Conservation (phyloP, 2,329 filamentous ascomycete genomes). For the Aspergillus pseudonomiae region DNA sequence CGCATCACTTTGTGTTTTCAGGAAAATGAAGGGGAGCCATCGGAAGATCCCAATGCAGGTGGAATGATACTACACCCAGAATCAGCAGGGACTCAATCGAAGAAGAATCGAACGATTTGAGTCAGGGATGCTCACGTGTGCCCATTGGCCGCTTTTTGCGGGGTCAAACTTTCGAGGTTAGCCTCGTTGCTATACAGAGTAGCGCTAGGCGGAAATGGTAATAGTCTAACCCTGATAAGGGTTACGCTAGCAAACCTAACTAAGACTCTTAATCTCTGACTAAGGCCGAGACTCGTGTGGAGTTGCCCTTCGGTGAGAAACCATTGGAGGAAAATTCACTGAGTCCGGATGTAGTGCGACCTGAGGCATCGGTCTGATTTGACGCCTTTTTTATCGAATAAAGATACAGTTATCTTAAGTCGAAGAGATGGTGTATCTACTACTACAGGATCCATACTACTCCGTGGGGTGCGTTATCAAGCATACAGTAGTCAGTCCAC, state of each 20-base stretch:
- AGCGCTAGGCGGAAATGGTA: conserved; percentile 3
- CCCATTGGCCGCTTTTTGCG: conserved; percentile 21
- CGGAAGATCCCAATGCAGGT: background rate
- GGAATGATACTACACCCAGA: background rate
- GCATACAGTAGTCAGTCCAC: background rate
- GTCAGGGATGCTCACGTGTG: conserved; percentile 7
- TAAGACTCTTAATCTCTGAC: conserved; percentile 4
- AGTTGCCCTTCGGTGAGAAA: background rate
- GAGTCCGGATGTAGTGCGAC: background rate
- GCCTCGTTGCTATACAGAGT: conserved; percentile 4
- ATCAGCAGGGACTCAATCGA: background rate
- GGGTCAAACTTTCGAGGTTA: conserved; percentile 15
- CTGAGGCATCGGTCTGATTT: background rate
- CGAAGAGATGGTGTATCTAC: background rate
- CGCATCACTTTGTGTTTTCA: background rate
- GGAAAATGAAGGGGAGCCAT: background rate
- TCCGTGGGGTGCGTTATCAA: background rate
- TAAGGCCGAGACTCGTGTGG: background rate
- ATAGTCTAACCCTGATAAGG: conserved; percentile 9
- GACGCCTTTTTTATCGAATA: background rate
- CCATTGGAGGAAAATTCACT: background rate
- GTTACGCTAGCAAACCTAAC: background rate
- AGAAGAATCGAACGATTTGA: conserved; percentile 6
- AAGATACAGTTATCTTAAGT: background rate
- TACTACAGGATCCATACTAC: background rate